Conservation (phyloP, 345 rosid genomes). For the Lagerstroemia speciosa region DNA sequence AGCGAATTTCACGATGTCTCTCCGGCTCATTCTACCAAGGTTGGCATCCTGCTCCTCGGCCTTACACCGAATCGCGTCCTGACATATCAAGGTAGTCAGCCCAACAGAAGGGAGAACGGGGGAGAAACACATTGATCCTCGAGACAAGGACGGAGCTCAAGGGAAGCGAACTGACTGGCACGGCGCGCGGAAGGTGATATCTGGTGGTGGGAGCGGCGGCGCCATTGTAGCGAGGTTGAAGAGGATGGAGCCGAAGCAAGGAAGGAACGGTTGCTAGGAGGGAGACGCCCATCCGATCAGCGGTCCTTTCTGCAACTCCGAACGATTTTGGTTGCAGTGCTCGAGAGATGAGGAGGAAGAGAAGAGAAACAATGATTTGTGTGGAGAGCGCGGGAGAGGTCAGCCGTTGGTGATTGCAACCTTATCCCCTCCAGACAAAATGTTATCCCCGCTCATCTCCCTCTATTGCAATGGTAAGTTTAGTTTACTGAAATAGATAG, state of each 20-base stretch:
- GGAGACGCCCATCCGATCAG: slow-evolving; percentile 30
- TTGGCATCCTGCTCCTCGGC: slow-evolving; percentile 25
- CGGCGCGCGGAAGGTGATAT: slow-evolving; percentile 10
- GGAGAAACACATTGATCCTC: background rate
- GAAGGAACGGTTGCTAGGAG: slow-evolving; percentile 55
- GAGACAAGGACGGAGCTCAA: background rate
- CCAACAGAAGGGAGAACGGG: background rate
- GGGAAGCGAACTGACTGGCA: slow-evolving; percentile 7
- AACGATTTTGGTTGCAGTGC: background rate
- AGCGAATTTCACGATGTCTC: slow-evolving; percentile 49
- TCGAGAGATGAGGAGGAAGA: background rate
- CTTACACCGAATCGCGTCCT: slow-evolving; percentile 47
- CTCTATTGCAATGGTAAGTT: no score
- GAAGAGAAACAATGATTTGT: background rate
- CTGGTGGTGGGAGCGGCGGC: slow-evolving; percentile 10
- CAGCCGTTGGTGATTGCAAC: background rate
- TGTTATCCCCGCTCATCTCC: background rate
- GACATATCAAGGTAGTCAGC: background rate
- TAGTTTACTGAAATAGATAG: no score
- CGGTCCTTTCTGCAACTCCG: background rate
- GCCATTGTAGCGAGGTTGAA: slow-evolving; percentile 18
- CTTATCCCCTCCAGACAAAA: background rate
- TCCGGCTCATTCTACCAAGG: slow-evolving; percentile 28
- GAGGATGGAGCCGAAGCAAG: slow-evolving; percentile 9
- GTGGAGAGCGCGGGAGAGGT: background rate